Percentiles rank a stretch among this genome's conserved stretches.
phyloP scores from a whole-genome alignment of 208 protist genomes.

The Trypanosoma rangeli region DNA sequence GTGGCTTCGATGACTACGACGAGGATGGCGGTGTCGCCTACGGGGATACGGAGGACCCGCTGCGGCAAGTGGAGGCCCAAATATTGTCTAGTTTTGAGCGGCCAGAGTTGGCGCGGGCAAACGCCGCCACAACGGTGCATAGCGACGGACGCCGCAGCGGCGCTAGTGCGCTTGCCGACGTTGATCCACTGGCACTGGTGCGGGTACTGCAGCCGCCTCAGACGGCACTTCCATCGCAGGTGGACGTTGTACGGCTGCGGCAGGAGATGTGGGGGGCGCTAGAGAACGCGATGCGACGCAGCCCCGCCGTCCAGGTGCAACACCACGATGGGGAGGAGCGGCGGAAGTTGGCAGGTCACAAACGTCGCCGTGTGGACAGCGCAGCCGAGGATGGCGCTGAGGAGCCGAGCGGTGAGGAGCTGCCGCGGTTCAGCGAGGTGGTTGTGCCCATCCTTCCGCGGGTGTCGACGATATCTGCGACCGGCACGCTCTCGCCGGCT shows the following conservation, averaged over 20 bases:
- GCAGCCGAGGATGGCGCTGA: slow-evolving; percentile 12
- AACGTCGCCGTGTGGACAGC: slow-evolving; percentile 8
- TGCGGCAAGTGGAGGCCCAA: slow-evolving; percentile 31
- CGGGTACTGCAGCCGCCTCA: slow-evolving; percentile 58
- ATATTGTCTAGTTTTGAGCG: slow-evolving; percentile 26
- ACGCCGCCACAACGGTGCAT: slow-evolving; percentile 27
- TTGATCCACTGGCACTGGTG: slow-evolving; percentile 40
- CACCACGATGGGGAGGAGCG: slow-evolving; percentile 6
- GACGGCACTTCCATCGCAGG: slow-evolving; percentile 73
- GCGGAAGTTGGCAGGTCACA: slow-evolving; percentile 7
- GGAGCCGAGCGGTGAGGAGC: neutral
- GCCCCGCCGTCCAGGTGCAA: slow-evolving; percentile 20
- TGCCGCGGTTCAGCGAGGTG: slow-evolving; percentile 68
- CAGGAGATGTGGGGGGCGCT: slow-evolving; percentile 80
- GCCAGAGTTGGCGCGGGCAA: slow-evolving; percentile 19
- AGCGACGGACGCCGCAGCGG: slow-evolving; percentile 15
- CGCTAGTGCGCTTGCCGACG: neutral
- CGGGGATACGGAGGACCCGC: slow-evolving; percentile 29
- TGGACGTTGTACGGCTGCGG: slow-evolving; percentile 81
- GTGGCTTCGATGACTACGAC: slow-evolving; percentile 40
- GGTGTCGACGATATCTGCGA: slow-evolving; percentile 62
- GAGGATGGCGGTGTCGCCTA: slow-evolving; percentile 29
- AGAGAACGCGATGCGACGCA: slow-evolving; percentile 33
- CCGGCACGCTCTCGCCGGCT: slow-evolving; percentile 81
- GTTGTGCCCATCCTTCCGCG: slow-evolving; percentile 63